Evolutionary conservation across 2,329 filamentous ascomycete genomes (phyloP).

Genomic region (Calonectria fujianensis): DNA sequence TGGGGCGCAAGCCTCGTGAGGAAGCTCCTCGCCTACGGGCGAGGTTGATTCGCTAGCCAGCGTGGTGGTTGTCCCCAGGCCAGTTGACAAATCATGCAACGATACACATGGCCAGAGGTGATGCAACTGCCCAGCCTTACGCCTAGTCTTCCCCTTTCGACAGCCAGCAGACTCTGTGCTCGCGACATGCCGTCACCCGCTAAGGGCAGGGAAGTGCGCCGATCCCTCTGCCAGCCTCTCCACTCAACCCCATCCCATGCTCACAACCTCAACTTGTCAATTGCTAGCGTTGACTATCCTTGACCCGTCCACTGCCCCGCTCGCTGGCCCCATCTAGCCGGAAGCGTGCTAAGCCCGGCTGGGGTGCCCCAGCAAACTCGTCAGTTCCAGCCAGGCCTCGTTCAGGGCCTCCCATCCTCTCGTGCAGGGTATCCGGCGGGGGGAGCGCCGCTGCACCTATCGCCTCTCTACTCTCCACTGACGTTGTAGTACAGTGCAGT

Average conservation of each 20-base stretch:
- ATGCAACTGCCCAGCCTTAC: slow-evolving; percentile 25
- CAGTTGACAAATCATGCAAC: slow-evolving; percentile 14
- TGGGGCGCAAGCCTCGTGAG: slow-evolving; percentile 18
- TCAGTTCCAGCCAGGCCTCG: slow-evolving; percentile 15
- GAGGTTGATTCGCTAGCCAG: slow-evolving; percentile 7
- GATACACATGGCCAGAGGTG: slow-evolving; percentile 11
- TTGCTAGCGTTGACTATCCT: slow-evolving; percentile 46
- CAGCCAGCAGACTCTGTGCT: slow-evolving; percentile 17
- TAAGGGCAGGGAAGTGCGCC: slow-evolving; percentile 25
- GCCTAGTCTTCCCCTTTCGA: slow-evolving; percentile 25
- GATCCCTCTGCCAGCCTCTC: slow-evolving; percentile 36
- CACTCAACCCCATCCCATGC: slow-evolving; percentile 22
- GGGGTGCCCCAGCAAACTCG: slow-evolving; percentile 44
- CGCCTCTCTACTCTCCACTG: slow-evolving; percentile 22
- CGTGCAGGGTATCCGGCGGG: slow-evolving; percentile 10
- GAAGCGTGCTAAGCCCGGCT: slow-evolving; percentile 50
- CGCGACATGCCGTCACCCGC: slow-evolving; percentile 22
- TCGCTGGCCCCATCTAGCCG: slow-evolving; percentile 44
- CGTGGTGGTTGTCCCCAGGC: neutral
- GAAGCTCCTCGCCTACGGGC: slow-evolving; percentile 1
- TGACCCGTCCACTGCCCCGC: slow-evolving; percentile 30
- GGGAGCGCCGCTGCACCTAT: neutral
- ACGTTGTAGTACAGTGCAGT: slow-evolving; percentile 21
- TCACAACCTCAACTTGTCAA: slow-evolving; percentile 40
- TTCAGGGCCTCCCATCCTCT: slow-evolving; percentile 27